Evolutionary conservation across 352 stramenopile species (phyloP), one percentile per base, ranked within the genome.

Genomic region (Globisporangium recalcitrans): DNA sequence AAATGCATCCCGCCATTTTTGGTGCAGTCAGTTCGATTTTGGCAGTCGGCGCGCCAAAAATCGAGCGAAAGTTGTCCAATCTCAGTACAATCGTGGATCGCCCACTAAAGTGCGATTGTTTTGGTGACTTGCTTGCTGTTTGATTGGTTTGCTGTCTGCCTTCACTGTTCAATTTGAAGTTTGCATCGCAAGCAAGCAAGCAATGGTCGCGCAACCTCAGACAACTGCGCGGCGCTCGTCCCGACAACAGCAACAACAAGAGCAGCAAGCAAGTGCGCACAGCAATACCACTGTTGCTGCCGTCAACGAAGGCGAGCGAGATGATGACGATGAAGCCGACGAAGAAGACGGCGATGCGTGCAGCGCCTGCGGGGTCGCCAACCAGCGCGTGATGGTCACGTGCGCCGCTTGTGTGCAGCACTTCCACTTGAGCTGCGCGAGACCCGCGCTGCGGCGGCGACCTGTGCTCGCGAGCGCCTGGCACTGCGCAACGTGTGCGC

Each of bases 361-460:
- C 21, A 60, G 47, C 0, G 74, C 78, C 11, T 92, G 83, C 57
- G 27, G 40, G 7, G 48, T 69, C n/a, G 56, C 63, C 34, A 75
- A 71, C 62, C 55, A 74, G 36, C 75, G 76, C 42, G 76, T 87
- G 58, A 68, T 71, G 14, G 62, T 92, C 21, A 56, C 34, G 19
- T 92, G 83, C 58, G 61, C 64, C 1, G 26, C 16, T 16, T 92
- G 83, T 58, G 29, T 60, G 3, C 62, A 66, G 27, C 38, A 62
- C 13, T 88, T 78, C 64, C 83, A 92, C 38, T 59, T 93, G 63
- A 38, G 66, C 13, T 93, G 83, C 63, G 68, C 79, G n/a, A 55
- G 57, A 26, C 83, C 83, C 52, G 71, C 75, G 40, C 64, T 88
- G 42, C 73, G 72, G 48, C 78, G 79, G 1, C 75, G 77, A 0